phyloP scores from a whole-genome alignment of 2,329 filamentous ascomycete genomes.

The Cercospora zeae-maydis region DNA sequence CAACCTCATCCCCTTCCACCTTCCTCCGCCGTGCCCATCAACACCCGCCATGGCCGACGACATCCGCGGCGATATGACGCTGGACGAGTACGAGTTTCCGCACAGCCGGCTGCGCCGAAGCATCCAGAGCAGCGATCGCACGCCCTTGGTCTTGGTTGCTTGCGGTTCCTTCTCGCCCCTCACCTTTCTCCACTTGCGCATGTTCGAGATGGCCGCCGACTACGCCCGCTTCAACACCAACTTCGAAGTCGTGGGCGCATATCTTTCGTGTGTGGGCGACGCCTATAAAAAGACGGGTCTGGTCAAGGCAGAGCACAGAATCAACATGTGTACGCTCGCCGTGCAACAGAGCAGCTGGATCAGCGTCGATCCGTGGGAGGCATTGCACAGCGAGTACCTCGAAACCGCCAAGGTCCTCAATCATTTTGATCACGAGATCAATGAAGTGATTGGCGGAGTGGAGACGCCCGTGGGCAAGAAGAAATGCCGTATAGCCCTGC shows the following conservation, averaged over 20 bases:
- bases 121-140: slow-evolving; percentile 55
- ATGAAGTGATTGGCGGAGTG: slow-evolving; percentile 70
- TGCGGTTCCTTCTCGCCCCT: slow-evolving; percentile 55
- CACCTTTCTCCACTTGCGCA: slow-evolving; percentile 69
- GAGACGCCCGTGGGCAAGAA: slow-evolving; percentile 65
- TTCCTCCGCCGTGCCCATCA: neutral
- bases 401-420: slow-evolving; percentile 86
- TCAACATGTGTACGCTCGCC: slow-evolving; percentile 83
- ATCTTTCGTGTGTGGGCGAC: slow-evolving; percentile 72
- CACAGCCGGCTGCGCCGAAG: slow-evolving; percentile 56
- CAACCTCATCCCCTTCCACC: slow-evolving; percentile 3
- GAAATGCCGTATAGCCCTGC: slow-evolving; percentile 70
- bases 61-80: slow-evolving; percentile 31
- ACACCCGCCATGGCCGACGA: slow-evolving; percentile 26
- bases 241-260: slow-evolving; percentile 84
- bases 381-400: slow-evolving; percentile 77
- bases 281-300: slow-evolving; percentile 78
- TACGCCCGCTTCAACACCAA: slow-evolving; percentile 70
- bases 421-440: slow-evolving; percentile 88
- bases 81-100: slow-evolving; percentile 59
- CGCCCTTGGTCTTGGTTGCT: slow-evolving; percentile 64
- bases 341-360: slow-evolving; percentile 74
- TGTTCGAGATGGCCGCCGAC: slow-evolving; percentile 85
- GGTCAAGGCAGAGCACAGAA: slow-evolving; percentile 67
- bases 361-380: slow-evolving; percentile 85